phyloP scores from a whole-genome alignment of 2,329 filamentous ascomycete species.

The Pezicula rhizophila region DNA sequence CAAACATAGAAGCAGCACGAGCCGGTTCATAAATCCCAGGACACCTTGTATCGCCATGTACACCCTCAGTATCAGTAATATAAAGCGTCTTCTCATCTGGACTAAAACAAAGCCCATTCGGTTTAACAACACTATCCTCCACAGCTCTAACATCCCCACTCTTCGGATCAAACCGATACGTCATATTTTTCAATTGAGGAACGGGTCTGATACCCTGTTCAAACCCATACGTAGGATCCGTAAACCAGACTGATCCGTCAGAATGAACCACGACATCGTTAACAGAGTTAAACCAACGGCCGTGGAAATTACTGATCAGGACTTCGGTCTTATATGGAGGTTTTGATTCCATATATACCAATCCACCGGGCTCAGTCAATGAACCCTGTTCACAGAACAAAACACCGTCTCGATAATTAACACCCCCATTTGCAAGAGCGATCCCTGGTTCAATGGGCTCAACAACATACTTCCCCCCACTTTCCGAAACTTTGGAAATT shows the following conservation, averaged over 20 bases:
- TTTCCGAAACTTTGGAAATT: constrained; percentile 17
- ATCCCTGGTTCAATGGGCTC: constrained; percentile 17
- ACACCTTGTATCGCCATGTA: constrained; percentile 13
- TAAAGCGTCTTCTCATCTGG: constrained; percentile 47
- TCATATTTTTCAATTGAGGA: constrained; percentile 49
- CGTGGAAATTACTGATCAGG: constrained; percentile 53
- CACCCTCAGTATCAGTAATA: constrained; percentile 48
- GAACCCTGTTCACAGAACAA: constrained; percentile 21
- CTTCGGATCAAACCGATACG: constrained; percentile 47
- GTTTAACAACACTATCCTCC: constrained; percentile 49
- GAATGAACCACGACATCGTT: constrained; percentile 51
- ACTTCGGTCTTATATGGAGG: constrained; percentile 25
- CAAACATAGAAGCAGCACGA: constrained; percentile 11
- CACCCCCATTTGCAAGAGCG: constrained; percentile 24
- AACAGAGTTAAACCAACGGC: constrained; percentile 51
- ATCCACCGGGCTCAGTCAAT: constrained; percentile 7
- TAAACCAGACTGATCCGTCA: constrained; percentile 58
- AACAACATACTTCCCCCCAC: constrained; percentile 29
- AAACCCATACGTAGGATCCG: constrained; percentile 54
- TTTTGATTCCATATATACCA: constrained; percentile 14
- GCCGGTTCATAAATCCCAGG: constrained; percentile 7
- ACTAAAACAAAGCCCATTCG: constrained; percentile 53
- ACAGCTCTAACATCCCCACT: constrained; percentile 48
- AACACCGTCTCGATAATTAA: constrained; percentile 18
- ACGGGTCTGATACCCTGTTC: constrained; percentile 50